Conservation (phyloP, 2,329 filamentous ascomycete species). For the Cladosporium cucumerinum region DNA sequence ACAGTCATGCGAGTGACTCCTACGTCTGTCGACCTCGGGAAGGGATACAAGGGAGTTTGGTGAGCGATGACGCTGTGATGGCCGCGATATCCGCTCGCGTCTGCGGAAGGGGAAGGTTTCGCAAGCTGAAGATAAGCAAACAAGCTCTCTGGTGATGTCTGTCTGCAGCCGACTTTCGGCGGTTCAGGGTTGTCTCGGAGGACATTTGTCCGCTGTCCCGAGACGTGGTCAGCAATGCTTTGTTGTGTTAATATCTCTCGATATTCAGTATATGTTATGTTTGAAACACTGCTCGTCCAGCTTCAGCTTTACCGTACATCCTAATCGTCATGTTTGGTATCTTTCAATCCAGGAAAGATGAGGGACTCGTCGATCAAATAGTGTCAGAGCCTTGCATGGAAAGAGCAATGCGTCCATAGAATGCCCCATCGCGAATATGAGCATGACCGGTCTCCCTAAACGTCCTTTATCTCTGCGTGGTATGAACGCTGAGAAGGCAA, state of each 20-base stretch:
- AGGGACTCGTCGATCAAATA: background rate
- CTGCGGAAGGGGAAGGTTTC: slow-evolving; percentile 14
- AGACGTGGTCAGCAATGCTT: background rate
- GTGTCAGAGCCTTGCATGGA: background rate
- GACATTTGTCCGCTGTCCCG: background rate
- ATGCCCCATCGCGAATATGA: background rate
- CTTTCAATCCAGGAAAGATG: background rate
- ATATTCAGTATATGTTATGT: background rate
- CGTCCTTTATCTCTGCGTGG: background rate
- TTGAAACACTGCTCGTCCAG: background rate
- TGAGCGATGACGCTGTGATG: slow-evolving; percentile 9
- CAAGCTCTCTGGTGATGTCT: slow-evolving; percentile 1
- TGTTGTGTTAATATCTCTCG: background rate
- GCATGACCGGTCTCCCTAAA: background rate
- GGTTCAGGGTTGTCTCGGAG: background rate
- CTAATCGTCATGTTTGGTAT: background rate
- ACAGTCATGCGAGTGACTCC: slow-evolving; percentile 15
- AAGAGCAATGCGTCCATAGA: background rate
- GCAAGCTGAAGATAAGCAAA: background rate
- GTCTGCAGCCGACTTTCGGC: background rate
- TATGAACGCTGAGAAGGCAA: background rate
- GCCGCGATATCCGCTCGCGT: slow-evolving; percentile 1
- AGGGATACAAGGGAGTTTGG: background rate
- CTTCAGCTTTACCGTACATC: background rate
- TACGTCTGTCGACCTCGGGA: background rate